Base-by-base conservation (phyloP, 2,329 filamentous ascomycete species). In the Aureobasidium sp. region DNA sequence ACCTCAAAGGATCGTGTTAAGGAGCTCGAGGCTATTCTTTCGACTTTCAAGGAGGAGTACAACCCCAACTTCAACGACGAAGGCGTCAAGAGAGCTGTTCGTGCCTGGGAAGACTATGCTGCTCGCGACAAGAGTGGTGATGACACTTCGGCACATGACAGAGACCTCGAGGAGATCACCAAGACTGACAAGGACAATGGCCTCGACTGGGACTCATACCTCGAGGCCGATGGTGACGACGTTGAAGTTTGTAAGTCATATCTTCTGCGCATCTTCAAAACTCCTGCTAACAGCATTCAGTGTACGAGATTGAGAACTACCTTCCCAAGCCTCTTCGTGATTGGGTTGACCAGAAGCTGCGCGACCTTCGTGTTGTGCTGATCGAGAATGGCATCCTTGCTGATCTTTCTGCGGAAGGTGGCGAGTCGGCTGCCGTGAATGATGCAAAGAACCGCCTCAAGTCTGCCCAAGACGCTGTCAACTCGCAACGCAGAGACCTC, bases 21-120 rank as follows among this genome's bases (percentile, higher is more conserved):
- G 39, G 88, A 96, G 77, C 82, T 97, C 1, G 93, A 97, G 77
- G 80, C 79, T 8, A 91, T 99, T 63, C 77, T 99, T 64, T 80
- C 81, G 16, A 87, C 85, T 63, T 91, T 99, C 78, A 96, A 96
- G 79, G 87, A 92, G 66, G 92, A 97, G 71, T 95, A 97, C 75
- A 97, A 99, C 73, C 94, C 94, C 64, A 97, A 99, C 77, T 97
- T 97, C 81, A 99, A 99, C 74, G 94, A 99, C 65, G 94, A 97
- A 75, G 94, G 94, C 64, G 94, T 99, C 68, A 99, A 99, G 81
- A 84, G 90, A 21, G 94, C 94, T 6, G 91, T 99, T 58, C 88
- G 93, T 72, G 84, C 86, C 7, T 99, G 89, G 85, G 93, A 99
- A 72, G 91, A 99, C 72, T 97, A 97, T 72, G 88, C 91, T 34